phyloP scores from a whole-genome alignment of 805 yeast species.

The Cyberlindnera subsufficiens region DNA sequence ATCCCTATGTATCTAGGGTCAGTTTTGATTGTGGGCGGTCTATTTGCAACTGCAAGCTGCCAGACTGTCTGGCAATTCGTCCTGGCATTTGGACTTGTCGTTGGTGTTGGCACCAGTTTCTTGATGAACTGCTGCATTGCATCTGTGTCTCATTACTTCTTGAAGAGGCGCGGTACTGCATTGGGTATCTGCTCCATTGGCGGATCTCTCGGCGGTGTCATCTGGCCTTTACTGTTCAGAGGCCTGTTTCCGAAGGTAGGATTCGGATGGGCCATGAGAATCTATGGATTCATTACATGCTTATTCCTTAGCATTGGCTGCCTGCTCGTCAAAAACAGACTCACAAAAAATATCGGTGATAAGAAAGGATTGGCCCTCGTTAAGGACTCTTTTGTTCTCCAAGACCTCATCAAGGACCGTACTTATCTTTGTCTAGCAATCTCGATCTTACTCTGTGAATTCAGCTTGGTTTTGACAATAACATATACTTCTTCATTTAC shows the following conservation, averaged over 20 bases:
- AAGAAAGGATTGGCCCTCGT: not conserved
- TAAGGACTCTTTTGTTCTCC: slow-evolving; percentile 8
- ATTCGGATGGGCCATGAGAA: slow-evolving; percentile 45
- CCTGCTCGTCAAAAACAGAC: slow-evolving; percentile 31
- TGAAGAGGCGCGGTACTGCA: slow-evolving; percentile 35
- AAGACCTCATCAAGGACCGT: slow-evolving; percentile 11
- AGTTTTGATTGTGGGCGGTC: slow-evolving; percentile 35
- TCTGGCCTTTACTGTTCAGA: slow-evolving; percentile 39
- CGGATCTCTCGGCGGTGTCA: slow-evolving; percentile 42
- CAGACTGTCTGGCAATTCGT: slow-evolving; percentile 42
- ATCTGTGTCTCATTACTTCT: slow-evolving; percentile 38
- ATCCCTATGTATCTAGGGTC: slow-evolving; percentile 40
- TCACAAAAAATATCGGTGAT: slow-evolving; percentile 11
- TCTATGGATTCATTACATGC: slow-evolving; percentile 36
- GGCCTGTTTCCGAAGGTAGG: slow-evolving; percentile 34
- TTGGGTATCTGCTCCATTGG: slow-evolving; percentile 39
- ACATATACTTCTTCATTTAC: slow-evolving; percentile 50
- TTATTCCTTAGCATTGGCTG: slow-evolving; percentile 24
- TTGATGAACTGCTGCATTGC: slow-evolving; percentile 38
- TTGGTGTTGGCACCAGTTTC: slow-evolving; percentile 40
- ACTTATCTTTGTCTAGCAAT: slow-evolving; percentile 39
- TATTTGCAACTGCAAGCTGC: slow-evolving; percentile 37
- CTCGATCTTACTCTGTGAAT: slow-evolving; percentile 10
- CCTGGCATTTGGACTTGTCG: slow-evolving; percentile 40
- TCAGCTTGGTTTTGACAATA: slow-evolving; percentile 36